phyloP scores from a whole-genome alignment of 305 asterid species.

The Plantago coronopus region DNA sequence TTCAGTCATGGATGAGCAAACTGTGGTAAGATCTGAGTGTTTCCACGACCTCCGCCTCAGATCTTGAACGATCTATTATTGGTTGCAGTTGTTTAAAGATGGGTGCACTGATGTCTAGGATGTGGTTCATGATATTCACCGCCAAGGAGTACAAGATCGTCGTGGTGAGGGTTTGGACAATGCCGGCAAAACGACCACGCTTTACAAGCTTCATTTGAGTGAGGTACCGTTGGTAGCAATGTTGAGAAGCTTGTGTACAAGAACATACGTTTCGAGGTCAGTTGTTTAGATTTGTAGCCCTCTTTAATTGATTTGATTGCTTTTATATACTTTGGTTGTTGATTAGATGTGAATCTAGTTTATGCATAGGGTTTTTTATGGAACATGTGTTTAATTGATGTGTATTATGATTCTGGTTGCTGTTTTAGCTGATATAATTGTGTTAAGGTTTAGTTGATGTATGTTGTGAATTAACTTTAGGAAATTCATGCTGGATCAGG shows the following conservation, averaged over 20 bases:
- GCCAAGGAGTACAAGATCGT: conserved; percentile 99
- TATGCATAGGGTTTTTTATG: neutral
- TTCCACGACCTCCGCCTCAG: no score
- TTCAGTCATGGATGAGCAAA: no score
- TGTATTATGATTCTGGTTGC: neutral
- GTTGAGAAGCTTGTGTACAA: conserved; percentile 93
- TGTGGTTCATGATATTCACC: conserved; percentile 93
- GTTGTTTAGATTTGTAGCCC: neutral
- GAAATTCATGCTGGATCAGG: no score
- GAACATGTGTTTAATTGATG: neutral
- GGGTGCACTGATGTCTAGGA: conserved; percentile 83
- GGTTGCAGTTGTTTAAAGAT: conserved; percentile 24
- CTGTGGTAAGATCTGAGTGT: no score
- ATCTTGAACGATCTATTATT: no score
- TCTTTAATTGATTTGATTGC: neutral
- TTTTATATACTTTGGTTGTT: conserved; percentile 2
- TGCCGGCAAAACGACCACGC: conserved; percentile 98
- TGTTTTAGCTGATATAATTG: neutral
- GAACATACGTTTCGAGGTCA: conserved; percentile 91
- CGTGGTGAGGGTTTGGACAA: conserved; percentile 94
- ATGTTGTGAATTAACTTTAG: neutral
- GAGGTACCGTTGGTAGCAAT: conserved; percentile 98
- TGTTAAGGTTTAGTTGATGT: neutral
- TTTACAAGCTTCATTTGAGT: conserved; percentile 87
- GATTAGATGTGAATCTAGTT: neutral